Base-by-base conservation (phyloP, 2,329 filamentous ascomycete species). In the Alternaria brassicae region DNA sequence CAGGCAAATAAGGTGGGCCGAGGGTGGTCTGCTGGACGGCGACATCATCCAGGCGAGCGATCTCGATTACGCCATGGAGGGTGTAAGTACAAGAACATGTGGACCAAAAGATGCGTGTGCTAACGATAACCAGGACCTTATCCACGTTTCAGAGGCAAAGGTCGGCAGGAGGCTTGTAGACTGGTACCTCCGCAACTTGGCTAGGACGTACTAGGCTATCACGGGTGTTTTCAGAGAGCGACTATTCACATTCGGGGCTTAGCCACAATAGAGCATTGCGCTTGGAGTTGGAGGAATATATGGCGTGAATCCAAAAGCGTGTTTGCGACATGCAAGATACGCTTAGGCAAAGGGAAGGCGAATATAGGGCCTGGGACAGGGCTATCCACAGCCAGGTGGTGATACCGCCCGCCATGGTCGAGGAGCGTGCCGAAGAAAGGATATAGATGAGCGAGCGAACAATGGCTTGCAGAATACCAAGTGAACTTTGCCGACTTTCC, bases 131-230 rank as follows among this genome's bases (percentile, higher is more conserved):
- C 71, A 93, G 90, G 94, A 99, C 78, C 83, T 99, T 73, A 99
- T 99, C 79, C 95, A 99, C 82, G 95, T 99, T 71, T 97, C 94
- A 59, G 95, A 99, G 83, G 94, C 94, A 70, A 99, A 99, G 89
- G 93, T 97, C 61, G 95, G 95, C 77, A 88, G 95, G 73, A 96
- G 95, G 83, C 84, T 99, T 75, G 94, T 99, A 67, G 95, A 99
- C 82, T 99, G 95, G 95, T 99, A 99, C 81, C 87, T 99, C 77
- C 90, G 95, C 78, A 99, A 99, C 85, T 85, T 99, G 75, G 91
- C 93, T 61, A 90, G 95, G 79, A 96, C 93, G 59, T 99, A 99
- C 84, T 96, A 90, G 67, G 67, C 44, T 19, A 56, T 44, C 23
- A 53, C 37, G 53, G 34, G 48, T 36, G 52, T 36, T 54, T 53